These are phyloP conservation scores for Rhododendron vialii DNA, from an alignment of 148 eudicot species.

Conservation along the genomic window DNA sequence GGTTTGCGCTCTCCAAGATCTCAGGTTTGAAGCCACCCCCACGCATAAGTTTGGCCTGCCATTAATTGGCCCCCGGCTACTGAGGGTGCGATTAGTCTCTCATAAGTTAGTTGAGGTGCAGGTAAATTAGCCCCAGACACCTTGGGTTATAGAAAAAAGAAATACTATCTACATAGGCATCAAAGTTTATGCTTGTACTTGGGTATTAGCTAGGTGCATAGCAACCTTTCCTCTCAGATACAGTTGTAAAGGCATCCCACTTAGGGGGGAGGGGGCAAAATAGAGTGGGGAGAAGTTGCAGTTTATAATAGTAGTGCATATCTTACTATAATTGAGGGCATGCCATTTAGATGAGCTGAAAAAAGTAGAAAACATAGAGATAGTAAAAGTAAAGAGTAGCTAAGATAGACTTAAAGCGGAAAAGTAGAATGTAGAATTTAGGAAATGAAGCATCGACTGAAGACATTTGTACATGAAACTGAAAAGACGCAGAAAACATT, in stretches of 20 bases:
- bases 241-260: not conserved
- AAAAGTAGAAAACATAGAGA: not conserved
- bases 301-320: not conserved
- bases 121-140: not conserved
- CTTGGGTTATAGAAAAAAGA: not conserved
- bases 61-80: too few species aligned
- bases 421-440: not conserved
- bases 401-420: not conserved
- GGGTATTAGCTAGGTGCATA: not conserved
- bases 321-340: not conserved
- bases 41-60: too few species aligned
- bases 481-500: too few species aligned
- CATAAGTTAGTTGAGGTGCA: not conserved
- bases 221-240: not conserved
- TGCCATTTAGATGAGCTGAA: not conserved
- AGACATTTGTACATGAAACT: not conserved
- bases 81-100: not conserved
- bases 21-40: too few species aligned
- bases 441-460: not conserved
- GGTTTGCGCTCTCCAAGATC: not conserved
- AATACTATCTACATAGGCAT: not conserved
- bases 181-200: not conserved
- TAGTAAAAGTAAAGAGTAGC: not conserved
- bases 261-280: not conserved
- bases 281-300: not conserved